A percentile compares a stretch with the other conserved stretches of the same genome.
These are phyloP conservation scores for Pterocarpus macrocarpus DNA, from an alignment of 306 rosid species.

Conservation along the genomic window DNA sequence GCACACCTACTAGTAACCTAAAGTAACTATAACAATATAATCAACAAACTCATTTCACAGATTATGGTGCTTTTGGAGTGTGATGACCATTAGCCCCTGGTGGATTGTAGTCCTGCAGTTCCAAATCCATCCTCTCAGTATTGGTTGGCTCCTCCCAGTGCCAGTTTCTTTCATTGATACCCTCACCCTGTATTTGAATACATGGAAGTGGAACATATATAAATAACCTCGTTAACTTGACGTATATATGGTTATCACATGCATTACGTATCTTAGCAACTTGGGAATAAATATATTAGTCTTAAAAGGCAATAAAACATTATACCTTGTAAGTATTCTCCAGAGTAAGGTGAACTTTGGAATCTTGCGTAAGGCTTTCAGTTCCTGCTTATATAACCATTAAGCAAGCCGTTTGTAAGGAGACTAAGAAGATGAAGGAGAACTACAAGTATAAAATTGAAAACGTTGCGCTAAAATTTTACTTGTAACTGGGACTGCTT, in stretches of 20 bases:
- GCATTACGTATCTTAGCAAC: conserved; percentile 3
- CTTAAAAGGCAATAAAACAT: not conserved
- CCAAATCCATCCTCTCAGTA: conserved; percentile 70
- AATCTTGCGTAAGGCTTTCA: conserved; percentile 60
- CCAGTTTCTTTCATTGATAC: conserved; percentile 40
- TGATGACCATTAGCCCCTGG: conserved; percentile 88
- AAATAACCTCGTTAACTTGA: not conserved
- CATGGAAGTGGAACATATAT: not conserved
- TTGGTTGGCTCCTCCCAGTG: conserved; percentile 37
- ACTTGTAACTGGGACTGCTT: conserved; percentile 85
- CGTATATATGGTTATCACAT: not conserved
- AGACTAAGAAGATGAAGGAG: conserved; percentile 7
- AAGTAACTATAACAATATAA: no score
- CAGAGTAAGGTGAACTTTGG: conserved; percentile 49
- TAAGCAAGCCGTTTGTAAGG: not conserved
- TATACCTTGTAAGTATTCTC: conserved; percentile 52
- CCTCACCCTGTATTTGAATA: conserved; percentile 61
- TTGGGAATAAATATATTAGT: not conserved
- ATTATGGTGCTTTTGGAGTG: conserved; percentile 78
- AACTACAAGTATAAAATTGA: conserved; percentile 20
- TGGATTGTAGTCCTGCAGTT: conserved; percentile 82
- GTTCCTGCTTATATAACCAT: conserved; percentile 60
- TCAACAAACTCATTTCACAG: not conserved
- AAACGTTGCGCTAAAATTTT: conserved; percentile 10
- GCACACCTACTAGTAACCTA: no score